Conservation (phyloP, 2,329 filamentous ascomycete species). For the Calycina marina region DNA sequence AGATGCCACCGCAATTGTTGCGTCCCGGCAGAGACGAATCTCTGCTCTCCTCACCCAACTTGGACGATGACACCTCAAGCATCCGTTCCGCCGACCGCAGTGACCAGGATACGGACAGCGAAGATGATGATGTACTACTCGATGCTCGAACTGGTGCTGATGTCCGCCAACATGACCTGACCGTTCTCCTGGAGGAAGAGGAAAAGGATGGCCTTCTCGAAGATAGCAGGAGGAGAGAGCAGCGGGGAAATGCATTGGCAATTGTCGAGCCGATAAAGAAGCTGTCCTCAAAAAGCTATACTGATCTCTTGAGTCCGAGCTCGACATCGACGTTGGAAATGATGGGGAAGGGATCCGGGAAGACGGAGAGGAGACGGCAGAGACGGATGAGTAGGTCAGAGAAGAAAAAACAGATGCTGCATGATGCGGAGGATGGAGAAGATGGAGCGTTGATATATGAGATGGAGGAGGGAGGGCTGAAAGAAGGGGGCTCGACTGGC, state of each 20-base stretch:
- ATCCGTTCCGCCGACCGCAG: slow-evolving; percentile 41
- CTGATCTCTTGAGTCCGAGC: slow-evolving; percentile 15
- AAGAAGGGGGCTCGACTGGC: slow-evolving; percentile 48
- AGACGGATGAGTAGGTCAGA: slow-evolving; percentile 31
- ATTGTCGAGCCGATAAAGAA: slow-evolving; percentile 27
- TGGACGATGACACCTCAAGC: slow-evolving; percentile 42
- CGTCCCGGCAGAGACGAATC: slow-evolving; percentile 9
- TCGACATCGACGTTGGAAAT: not conserved
- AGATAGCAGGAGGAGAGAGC: slow-evolving; percentile 31
- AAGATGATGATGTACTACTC: slow-evolving; percentile 55
- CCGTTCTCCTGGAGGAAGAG: slow-evolving; percentile 63
- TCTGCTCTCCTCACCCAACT: slow-evolving; percentile 18
- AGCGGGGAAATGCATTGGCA: slow-evolving; percentile 15
- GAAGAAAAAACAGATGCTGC: slow-evolving; percentile 37
- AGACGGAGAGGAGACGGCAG: slow-evolving; percentile 29
- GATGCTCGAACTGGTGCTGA: slow-evolving; percentile 55
- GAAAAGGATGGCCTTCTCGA: slow-evolving; percentile 48
- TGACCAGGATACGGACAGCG: slow-evolving; percentile 63
- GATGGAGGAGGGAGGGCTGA: slow-evolving; percentile 65
- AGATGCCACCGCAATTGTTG: slow-evolving; percentile 4
- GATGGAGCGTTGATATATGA: slow-evolving; percentile 73
- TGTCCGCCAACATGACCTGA: slow-evolving; percentile 52
- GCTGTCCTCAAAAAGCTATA: slow-evolving; percentile 19
- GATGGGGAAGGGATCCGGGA: slow-evolving; percentile 2
- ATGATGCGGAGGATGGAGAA: slow-evolving; percentile 45